Percentiles rank a stretch among this genome's conserved stretches.
phyloP scores from a whole-genome alignment of 768 basidiomycete genomes.

The Podaxis mareebaensis region DNA sequence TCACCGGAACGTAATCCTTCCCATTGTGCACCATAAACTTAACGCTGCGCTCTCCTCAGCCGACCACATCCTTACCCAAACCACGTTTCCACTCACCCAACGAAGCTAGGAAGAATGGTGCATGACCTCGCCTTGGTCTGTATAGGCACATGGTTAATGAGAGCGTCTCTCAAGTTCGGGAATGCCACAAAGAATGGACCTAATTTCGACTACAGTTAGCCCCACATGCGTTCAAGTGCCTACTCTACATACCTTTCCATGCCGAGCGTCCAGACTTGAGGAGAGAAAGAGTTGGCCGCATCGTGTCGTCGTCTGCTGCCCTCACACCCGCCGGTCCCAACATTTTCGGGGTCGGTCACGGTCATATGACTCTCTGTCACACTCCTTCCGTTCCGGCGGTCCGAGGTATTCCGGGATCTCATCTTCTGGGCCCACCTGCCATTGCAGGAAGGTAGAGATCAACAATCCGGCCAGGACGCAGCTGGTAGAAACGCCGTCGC shows the following conservation, averaged over 20 bases:
- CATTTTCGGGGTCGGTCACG: slow-evolving; percentile 9
- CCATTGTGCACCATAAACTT: slow-evolving; percentile 95
- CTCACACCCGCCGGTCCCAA: neutral
- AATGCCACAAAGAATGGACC: slow-evolving; percentile 96
- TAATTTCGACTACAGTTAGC: slow-evolving; percentile 29
- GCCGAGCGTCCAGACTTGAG: slow-evolving; percentile 72
- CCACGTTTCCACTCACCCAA: slow-evolving; percentile 63
- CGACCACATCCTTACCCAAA: neutral
- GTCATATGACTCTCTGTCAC: slow-evolving; percentile 1
- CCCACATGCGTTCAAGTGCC: neutral
- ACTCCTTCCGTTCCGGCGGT: neutral
- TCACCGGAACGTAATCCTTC: slow-evolving; percentile 82
- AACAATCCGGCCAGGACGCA: no score
- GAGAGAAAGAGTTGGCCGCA: slow-evolving; percentile 64
- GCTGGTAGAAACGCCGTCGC: no score
- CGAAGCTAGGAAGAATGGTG: slow-evolving; percentile 93
- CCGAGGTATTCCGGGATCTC: neutral
- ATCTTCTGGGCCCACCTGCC: neutral
- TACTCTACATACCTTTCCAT: slow-evolving; percentile 65
- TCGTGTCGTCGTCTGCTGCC: slow-evolving; percentile 25
- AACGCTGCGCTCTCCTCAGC: slow-evolving; percentile 45
- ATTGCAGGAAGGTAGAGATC: no score
- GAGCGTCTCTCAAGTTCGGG: slow-evolving; percentile 80
- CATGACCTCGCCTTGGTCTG: slow-evolving; percentile 86
- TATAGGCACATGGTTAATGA: slow-evolving; percentile 82